phyloP scores from a whole-genome alignment of 2,329 filamentous ascomycete species.

The Nemania serpens region DNA sequence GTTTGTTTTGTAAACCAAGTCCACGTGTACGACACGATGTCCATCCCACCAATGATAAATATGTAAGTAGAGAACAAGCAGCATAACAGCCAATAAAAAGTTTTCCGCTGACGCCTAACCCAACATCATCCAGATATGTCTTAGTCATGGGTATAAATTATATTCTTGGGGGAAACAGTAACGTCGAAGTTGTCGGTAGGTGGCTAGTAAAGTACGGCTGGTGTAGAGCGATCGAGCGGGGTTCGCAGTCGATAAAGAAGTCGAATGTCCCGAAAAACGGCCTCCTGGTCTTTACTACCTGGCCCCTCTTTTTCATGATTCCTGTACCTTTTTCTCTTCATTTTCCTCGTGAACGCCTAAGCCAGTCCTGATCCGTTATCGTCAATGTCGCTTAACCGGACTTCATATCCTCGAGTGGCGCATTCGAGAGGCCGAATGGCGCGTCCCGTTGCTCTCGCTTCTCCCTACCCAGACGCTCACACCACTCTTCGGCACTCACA shows the following conservation, averaged over 20 bases:
- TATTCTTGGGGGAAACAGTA: background rate
- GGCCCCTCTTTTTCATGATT: background rate
- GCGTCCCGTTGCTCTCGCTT: constrained; percentile 42
- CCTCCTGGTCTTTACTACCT: background rate
- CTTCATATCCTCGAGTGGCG: constrained; percentile 34
- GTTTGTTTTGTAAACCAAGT: constrained; percentile 15
- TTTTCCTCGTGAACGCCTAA: constrained; percentile 8
- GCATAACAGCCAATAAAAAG: background rate
- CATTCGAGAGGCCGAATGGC: constrained; percentile 29
- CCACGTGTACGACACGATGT: background rate
- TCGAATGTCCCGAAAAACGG: constrained; percentile 2
- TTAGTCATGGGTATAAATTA: constrained; percentile 9
- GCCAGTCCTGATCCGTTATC: background rate
- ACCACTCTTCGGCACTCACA: constrained; percentile 89
- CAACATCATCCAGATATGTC: constrained; percentile 6
- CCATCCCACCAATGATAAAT: background rate
- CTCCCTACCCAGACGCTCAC: constrained; percentile 70
- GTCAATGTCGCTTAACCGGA: constrained; percentile 30
- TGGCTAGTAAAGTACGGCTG: background rate
- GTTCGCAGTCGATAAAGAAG: background rate
- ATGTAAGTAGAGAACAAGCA: background rate
- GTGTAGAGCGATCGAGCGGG: background rate
- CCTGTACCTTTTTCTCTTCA: background rate
- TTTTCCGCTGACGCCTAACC: constrained; percentile 1
- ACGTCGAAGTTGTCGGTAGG: background rate